Evolutionary conservation across 2,329 filamentous ascomycete genomes (phyloP).

Genomic region (Tolypocladium tropicale): DNA sequence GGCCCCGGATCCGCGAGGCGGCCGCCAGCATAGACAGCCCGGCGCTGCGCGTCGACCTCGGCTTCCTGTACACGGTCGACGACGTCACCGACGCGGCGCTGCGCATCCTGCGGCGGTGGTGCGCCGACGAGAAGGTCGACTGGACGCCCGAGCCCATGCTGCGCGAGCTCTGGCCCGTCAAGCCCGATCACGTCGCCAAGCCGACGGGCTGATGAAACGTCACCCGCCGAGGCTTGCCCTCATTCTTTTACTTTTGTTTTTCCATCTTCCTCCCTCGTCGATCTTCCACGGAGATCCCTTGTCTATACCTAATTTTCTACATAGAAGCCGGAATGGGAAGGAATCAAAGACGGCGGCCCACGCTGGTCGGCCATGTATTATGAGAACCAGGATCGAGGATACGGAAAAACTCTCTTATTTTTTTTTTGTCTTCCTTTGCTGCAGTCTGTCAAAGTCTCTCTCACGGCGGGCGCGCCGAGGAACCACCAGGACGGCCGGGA

Average conservation of each 20-base stretch:
- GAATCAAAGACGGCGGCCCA: not conserved
- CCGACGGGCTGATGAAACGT: not conserved
- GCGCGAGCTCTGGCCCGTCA: slow-evolving; percentile 11
- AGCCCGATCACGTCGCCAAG: not conserved
- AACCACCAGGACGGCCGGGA: not conserved
- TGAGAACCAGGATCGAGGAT: not conserved
- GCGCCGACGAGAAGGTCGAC: slow-evolving; percentile 30
- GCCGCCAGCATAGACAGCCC: slow-evolving; percentile 18
- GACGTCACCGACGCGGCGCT: slow-evolving; percentile 29
- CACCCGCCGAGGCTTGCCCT: not conserved
- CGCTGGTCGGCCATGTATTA: slow-evolving; percentile 1
- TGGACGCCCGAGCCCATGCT: slow-evolving; percentile 31
- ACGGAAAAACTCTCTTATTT: not conserved
- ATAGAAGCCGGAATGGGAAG: not conserved
- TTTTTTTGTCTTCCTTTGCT: no score
- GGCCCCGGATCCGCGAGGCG: slow-evolving; percentile 20
- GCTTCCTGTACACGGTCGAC: slow-evolving; percentile 33
- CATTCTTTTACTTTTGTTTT: no score
- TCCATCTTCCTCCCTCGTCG: not conserved
- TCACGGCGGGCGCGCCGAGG: not conserved
- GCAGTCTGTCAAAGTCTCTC: not conserved
- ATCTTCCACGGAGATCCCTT: not conserved
- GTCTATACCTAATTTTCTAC: not conserved
- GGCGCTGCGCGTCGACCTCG: slow-evolving; percentile 19
- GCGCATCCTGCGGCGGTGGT: slow-evolving; percentile 31